These are phyloP conservation scores for Carex parvula DNA, from an alignment of 176 grass and related monocot genomes.

Conservation along the genomic window DNA sequence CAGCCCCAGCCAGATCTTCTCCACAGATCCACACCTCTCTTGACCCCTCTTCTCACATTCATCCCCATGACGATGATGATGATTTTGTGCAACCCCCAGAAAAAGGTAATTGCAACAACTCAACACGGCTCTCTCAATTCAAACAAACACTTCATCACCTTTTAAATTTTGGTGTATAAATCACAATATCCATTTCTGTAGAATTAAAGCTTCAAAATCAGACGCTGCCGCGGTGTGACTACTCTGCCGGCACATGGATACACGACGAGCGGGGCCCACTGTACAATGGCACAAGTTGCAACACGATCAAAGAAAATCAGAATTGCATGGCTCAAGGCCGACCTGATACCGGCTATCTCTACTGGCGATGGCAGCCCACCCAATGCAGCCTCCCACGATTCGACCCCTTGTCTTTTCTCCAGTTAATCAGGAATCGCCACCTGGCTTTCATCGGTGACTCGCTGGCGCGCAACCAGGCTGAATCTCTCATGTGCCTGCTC, in stretches of 20 bases:
- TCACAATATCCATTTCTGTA: neutral
- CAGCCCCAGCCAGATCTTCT: neutral
- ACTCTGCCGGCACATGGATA: slow-evolving; percentile 60
- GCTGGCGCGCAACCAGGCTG: slow-evolving; percentile 73
- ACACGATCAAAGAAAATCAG: slow-evolving; percentile 76
- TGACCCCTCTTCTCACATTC: neutral
- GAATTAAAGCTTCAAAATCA: neutral
- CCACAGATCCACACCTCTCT: neutral
- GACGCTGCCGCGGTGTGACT: slow-evolving; percentile 40
- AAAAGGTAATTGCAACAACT: neutral
- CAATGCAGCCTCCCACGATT: slow-evolving; percentile 55
- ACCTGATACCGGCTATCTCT: slow-evolving; percentile 70
- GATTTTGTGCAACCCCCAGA: neutral
- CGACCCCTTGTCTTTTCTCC: slow-evolving; percentile 48
- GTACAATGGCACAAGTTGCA: slow-evolving; percentile 58
- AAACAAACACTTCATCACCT: no score
- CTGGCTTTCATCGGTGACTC: slow-evolving; percentile 80
- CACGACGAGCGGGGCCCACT: slow-evolving; percentile 36
- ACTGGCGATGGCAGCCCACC: slow-evolving; percentile 65
- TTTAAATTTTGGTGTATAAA: no score
- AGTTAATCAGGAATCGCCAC: slow-evolving; percentile 47
- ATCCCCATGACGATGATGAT: neutral
- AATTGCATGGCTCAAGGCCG: slow-evolving; percentile 89
- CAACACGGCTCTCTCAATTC: neutral
- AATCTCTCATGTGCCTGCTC: slow-evolving; percentile 80